Evolutionary conservation across 1,284 basidiomycete species (phyloP), one percentile per base, ranked within the genome.

Genomic region (Kwoniella shivajii): DNA sequence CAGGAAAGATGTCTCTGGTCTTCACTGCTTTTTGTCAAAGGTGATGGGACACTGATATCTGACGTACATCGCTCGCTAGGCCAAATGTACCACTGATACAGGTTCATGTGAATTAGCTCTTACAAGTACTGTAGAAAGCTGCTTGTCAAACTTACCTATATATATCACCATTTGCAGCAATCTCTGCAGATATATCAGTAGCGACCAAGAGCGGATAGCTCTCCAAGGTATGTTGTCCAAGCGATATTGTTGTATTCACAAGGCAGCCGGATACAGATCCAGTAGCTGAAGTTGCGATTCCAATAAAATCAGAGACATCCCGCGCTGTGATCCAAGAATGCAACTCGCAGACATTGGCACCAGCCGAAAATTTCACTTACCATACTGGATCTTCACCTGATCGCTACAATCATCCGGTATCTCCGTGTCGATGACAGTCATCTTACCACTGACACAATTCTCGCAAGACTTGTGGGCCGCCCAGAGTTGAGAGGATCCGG

Each of bases 101-200:
- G 13, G 18, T 46, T 13, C 24, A 20, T 2, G 9, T 14, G 18
- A 26, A 22, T 26, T 14, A 36, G 33, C 33, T 36, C 33, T 10
- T 36, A 36, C 33, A 36, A 9, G 10, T 36, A n/a, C 33, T n/a
- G n/a, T 10, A n/a, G 33, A 36, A 36, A 36, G n/a, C 33, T n/a
- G n/a, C n/a, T n/a, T n/a, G n/a, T 36, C 33, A n/a, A 6, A 27
- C 49, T 50, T 30, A 42, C 49, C 49, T 50, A n/a, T 50, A 50
- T 13, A 50, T 7, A 22, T 31, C 27, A 4, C 49, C 49, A 22
- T 50, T 29, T 13, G 37, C 20, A 4, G 49, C 37, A 3, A 50
- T 20, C 16, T 38, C 39, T 9, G 30, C 38, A 7, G 49, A 50
- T 18, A 41, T 38, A n/a, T 38, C 18, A 6, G 38, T 50, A 7